Evolutionary conservation across 805 yeast species (phyloP).

Genomic region (Saccharomycopsis capsularis): DNA sequence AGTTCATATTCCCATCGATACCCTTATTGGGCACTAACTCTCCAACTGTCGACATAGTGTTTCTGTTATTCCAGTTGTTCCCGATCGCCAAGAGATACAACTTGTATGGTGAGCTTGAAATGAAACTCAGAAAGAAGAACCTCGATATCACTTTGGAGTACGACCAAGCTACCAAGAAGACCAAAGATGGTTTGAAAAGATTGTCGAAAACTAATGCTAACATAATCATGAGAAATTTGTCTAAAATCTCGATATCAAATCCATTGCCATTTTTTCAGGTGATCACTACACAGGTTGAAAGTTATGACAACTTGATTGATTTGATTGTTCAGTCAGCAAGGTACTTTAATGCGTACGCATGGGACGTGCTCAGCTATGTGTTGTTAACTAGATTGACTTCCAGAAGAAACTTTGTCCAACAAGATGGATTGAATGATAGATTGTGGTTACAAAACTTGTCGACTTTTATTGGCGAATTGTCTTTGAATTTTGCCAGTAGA

Average conservation of each 20-base stretch:
- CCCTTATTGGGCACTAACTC: slow-evolving; percentile 50
- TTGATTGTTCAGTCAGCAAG: slow-evolving; percentile 73
- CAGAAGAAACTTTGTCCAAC: slow-evolving; percentile 61
- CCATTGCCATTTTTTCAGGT: slow-evolving; percentile 74
- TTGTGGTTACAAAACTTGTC: slow-evolving; percentile 85
- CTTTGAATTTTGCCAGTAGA: slow-evolving; percentile 41
- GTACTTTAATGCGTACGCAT: slow-evolving; percentile 66
- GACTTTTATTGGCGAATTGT: slow-evolving; percentile 67
- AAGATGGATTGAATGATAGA: slow-evolving; percentile 72
- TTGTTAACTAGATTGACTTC: slow-evolving; percentile 62
- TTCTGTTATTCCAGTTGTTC: slow-evolving; percentile 43
- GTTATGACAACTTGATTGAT: slow-evolving; percentile 79
- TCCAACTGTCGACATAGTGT: slow-evolving; percentile 54
- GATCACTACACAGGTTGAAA: slow-evolving; percentile 75
- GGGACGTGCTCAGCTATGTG: slow-evolving; percentile 79
- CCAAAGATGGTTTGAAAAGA: slow-evolving; percentile 71
- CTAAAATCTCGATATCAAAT: slow-evolving; percentile 64
- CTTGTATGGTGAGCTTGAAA: slow-evolving; percentile 72
- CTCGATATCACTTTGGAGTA: slow-evolving; percentile 51
- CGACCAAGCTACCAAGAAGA: slow-evolving; percentile 66
- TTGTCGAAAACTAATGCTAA: slow-evolving; percentile 73
- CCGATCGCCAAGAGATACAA: slow-evolving; percentile 62
- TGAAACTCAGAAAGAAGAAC: slow-evolving; percentile 48
- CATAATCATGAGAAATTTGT: slow-evolving; percentile 64
- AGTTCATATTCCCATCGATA: slow-evolving; percentile 59